A percentile compares a stretch with the other conserved stretches of the same genome.
Conservation (phyloP, 2,329 filamentous ascomycete genomes). For the Penicillium sp. region DNA sequence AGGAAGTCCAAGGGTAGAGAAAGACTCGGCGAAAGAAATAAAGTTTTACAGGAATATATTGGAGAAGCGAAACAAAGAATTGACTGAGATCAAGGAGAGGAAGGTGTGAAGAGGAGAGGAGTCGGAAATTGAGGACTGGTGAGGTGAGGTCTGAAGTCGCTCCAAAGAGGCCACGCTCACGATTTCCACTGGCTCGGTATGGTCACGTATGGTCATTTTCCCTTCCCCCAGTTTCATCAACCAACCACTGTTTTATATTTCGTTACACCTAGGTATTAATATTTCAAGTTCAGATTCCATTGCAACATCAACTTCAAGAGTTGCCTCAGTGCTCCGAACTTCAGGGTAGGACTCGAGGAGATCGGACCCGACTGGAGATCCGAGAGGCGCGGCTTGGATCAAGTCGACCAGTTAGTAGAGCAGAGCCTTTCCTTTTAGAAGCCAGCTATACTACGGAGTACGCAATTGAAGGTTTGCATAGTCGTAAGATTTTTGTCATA, state of each 20-base stretch:
- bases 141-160: conserved; percentile 28
- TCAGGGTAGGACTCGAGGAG: too few relatives aligned
- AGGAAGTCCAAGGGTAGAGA: conserved; percentile 22
- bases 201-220: conserved; percentile 24
- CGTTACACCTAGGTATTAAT: neutral
- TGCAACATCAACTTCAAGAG: conserved; percentile 17
- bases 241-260: conserved; percentile 3
- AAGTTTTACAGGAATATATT: conserved; percentile 26
- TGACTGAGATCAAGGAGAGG: conserved; percentile 19
- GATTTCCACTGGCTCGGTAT: conserved; percentile 23
- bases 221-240: conserved; percentile 8
- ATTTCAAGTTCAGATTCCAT: conserved; percentile 1
- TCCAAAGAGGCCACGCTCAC: conserved; percentile 36
- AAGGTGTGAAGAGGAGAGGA: conserved; percentile 14
- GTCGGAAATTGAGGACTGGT: conserved; percentile 14
- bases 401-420: too few relatives aligned
- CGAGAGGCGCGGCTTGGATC: too few relatives aligned
- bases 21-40: conserved; percentile 26
- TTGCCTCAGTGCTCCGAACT: too few relatives aligned
- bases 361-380: too few relatives aligned
- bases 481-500: conserved; percentile 28
- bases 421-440: neutral
- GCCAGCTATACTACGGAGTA: conserved; percentile 19
- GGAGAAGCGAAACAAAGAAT: conserved; percentile 20
- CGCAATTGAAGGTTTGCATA: conserved; percentile 17